These are phyloP conservation scores for Tricholoma furcatifolium DNA, from an alignment of 768 basidiomycete genomes.

Conservation along the genomic window DNA sequence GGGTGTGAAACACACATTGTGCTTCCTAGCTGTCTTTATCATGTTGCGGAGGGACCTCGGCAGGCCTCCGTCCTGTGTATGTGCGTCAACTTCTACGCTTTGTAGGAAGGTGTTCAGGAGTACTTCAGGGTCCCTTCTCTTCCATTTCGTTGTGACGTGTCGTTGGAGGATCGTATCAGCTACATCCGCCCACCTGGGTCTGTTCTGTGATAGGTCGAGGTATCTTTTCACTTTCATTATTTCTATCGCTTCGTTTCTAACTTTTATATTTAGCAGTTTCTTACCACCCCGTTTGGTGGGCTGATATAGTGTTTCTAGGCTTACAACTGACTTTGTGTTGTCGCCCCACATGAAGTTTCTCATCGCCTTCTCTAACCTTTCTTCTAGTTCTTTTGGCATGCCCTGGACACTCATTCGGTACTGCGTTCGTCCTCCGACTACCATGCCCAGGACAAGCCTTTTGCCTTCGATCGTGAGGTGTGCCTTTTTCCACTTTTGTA, in stretches of 20 bases:
- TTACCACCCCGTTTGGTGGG: not conserved
- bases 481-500: not conserved
- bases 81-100: not conserved
- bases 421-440: too few relatives aligned
- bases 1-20: not conserved
- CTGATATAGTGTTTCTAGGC: not conserved
- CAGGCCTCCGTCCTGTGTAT: not conserved
- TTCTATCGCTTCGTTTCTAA: not conserved
- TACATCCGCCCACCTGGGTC: not conserved
- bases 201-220: not conserved
- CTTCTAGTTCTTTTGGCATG: not conserved
- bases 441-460: not conserved
- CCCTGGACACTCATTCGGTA: not conserved
- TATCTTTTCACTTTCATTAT: too few relatives aligned
- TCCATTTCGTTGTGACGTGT: not conserved
- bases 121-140: not conserved
- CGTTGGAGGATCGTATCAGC: not conserved
- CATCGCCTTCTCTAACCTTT: not conserved
- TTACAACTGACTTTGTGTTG: not conserved
- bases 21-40: not conserved
- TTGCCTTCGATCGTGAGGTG: too few relatives aligned
- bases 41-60: not conserved
- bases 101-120: not conserved
- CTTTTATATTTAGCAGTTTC: not conserved
- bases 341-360: not conserved